Base-by-base conservation (phyloP, 305 asterid genomes). In the Solanum hybrid region DNA sequence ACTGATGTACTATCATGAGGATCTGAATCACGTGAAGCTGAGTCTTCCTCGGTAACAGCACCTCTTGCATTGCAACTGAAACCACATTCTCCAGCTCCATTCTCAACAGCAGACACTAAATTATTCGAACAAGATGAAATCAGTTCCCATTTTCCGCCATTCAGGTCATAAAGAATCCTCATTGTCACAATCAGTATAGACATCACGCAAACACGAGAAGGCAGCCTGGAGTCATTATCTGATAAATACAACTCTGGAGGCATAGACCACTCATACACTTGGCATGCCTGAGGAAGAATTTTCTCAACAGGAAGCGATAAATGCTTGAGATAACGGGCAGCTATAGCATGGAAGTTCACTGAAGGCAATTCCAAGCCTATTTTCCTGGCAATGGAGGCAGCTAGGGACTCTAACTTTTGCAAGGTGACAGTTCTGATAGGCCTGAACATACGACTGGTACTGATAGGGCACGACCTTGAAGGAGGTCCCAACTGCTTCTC, bases 131-230 rank as follows among this genome's bases (percentile, higher is more conserved):
- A 75, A 75, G 93, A 90, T 91, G 94, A 90, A 91, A 92, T 94
- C 79, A 89, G 92, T 92, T 95, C 99, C 98, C 99, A 96, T 69
- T 90, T 90, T 90, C 98, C 98, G 13, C 98, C 99, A 90, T 95
- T 96, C 88, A 95, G 92, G 92, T 95, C 90, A 86, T 93, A 95
- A 26, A 92, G 86, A 89, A 93, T 91, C 92, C 99, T 93, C 34
- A 95, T 90, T 34, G 98, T 90, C 91, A 96, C 97, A 84, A 95
- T 93, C 90, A 97, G 89, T 89, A 97, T 92, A 7, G 99, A 92
- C 98, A 96, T 95, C 90, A 95, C 98, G 85, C 84, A 95, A 51
- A 90, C 95, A 90, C 98, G 97, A 11, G 96, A 94, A 24, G 99
- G 99, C 69, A 92, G 92, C 89, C 95, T 93, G 38, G 27, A 36